A percentile compares a stretch with the other conserved stretches of the same genome.
Evolutionary conservation across 2,329 filamentous ascomycete species (phyloP).

Genomic region (Diaporthe citri): DNA sequence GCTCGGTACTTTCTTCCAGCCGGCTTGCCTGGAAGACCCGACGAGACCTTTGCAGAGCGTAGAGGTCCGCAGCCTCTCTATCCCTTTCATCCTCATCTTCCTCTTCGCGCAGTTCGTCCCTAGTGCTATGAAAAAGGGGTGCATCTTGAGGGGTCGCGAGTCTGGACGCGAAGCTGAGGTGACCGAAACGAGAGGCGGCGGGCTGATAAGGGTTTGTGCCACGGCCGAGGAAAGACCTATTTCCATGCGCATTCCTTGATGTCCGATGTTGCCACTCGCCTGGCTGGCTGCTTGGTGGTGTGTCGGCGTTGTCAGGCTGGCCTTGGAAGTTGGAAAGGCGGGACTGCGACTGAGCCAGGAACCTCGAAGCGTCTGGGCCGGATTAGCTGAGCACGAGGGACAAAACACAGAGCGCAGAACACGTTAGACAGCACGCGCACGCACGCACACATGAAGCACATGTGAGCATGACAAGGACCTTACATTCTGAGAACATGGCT

Average conservation of each 20-base stretch:
- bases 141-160: slow-evolving; percentile 81
- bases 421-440: background rate
- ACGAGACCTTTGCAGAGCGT: slow-evolving; percentile 89
- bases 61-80: slow-evolving; percentile 92
- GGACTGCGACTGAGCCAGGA: slow-evolving; percentile 96
- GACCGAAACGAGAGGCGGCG: slow-evolving; percentile 78
- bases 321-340: slow-evolving; percentile 78
- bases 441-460: background rate
- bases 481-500: slow-evolving; percentile 91
- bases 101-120: slow-evolving; percentile 91
- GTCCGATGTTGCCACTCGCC: slow-evolving; percentile 52
- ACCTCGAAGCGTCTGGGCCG: slow-evolving; percentile 88
- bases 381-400: slow-evolving; percentile 10
- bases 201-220: slow-evolving; percentile 83
- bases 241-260: slow-evolving; percentile 47
- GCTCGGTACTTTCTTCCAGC: slow-evolving; percentile 86
- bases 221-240: slow-evolving; percentile 57
- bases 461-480: slow-evolving; percentile 52
- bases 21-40: slow-evolving; percentile 88
- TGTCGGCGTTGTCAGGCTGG: slow-evolving; percentile 65
- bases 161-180: slow-evolving; percentile 79
- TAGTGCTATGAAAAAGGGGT: slow-evolving; percentile 92
- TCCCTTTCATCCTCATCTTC: slow-evolving; percentile 94
- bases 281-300: slow-evolving; percentile 50
- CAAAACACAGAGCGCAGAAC: background rate